Base-by-base conservation (phyloP, 106 monocot species). In the Dioscorea alata region DNA sequence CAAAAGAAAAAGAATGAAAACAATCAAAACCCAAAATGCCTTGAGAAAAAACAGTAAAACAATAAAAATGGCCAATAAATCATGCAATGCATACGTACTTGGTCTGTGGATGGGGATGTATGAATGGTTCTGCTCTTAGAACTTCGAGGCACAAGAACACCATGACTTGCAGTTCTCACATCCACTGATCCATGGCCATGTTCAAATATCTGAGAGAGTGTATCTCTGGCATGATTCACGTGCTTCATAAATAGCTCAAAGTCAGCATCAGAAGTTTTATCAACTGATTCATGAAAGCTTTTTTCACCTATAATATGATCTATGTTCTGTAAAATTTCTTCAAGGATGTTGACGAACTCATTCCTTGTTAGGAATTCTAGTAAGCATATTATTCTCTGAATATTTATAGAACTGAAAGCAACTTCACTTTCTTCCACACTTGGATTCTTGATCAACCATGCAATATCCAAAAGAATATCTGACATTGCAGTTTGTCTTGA, bases 391-490 rank as follows among this genome's bases (percentile, higher is more conserved):
- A 88, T 67, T 78, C 95, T 91, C 63, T 82, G 79, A 73, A 82
- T 56, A 79, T 88, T 81, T 59, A 60, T 24, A 17, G 66, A 69
- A 69, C 76, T 80, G 9, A 82, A 75, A 50, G 68, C 12, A 23
- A 68, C 31, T 65, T 70, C 59, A 51, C 25, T 62, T 21, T 22
- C 25, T 6, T 76, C 80, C 48, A 24, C 8, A 2, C 48, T 34
- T 60, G 80, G 78, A 19, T 72, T 63, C 73, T 80, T 81, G 34
- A 88, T 79, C 50, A 91, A 77, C 95, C 95, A 95, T 61, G 84
- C 95, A 68, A 88, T 86, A 79, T 95, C 95, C 60, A 86, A 60
- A 13, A 95, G 70, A 12, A 95, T 71, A 57, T 84, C 81, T 28
- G 88, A 84, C 50, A 78, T 68, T 49, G 57, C 74, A 54, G 66